phyloP scores from a whole-genome alignment of 352 stramenopile species.

The Elongisporangium prolatum region DNA sequence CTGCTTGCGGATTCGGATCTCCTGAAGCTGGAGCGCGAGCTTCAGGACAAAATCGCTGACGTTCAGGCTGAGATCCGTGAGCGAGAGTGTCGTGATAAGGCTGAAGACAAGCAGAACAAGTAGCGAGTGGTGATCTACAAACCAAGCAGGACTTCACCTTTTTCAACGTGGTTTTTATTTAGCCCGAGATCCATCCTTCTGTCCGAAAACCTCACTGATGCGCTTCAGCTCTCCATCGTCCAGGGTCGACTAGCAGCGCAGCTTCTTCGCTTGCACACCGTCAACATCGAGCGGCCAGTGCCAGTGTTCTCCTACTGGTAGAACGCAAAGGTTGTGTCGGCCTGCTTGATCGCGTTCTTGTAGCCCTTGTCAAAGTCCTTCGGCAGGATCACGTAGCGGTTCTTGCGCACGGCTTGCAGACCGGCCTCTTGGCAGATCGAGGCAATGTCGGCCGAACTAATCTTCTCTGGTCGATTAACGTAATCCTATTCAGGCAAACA shows the following conservation, averaged over 20 bases:
- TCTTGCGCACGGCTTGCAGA: slow-evolving; percentile 98
- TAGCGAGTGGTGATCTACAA: background rate
- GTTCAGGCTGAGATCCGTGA: slow-evolving; percentile 13
- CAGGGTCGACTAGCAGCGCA: background rate
- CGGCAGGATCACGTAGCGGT: slow-evolving; percentile 99
- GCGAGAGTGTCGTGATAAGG: background rate
- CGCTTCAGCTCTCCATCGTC: background rate
- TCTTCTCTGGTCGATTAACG: slow-evolving; percentile 99
- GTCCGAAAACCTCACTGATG: background rate
- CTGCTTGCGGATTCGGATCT: slow-evolving; percentile 45
- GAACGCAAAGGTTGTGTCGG: slow-evolving; percentile 98
- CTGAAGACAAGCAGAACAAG: slow-evolving; percentile 10
- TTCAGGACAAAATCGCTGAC: slow-evolving; percentile 44
- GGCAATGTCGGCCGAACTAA: slow-evolving; percentile 97
- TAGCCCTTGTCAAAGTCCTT: slow-evolving; percentile 99
- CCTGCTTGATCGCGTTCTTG: slow-evolving; percentile 99
- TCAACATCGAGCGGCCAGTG: background rate
- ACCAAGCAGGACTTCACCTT: background rate
- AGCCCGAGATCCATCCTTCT: background rate
- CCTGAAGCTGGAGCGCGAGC: slow-evolving; percentile 35
- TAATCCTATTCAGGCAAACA: slow-evolving; percentile 86
- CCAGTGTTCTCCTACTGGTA: slow-evolving; percentile 84
- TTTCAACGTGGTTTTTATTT: background rate
- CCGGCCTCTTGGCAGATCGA: slow-evolving; percentile 99
- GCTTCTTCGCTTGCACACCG: background rate